Evolutionary conservation across 352 stramenopile species (phyloP).

Genomic region (Globisporangium cystogenes): DNA sequence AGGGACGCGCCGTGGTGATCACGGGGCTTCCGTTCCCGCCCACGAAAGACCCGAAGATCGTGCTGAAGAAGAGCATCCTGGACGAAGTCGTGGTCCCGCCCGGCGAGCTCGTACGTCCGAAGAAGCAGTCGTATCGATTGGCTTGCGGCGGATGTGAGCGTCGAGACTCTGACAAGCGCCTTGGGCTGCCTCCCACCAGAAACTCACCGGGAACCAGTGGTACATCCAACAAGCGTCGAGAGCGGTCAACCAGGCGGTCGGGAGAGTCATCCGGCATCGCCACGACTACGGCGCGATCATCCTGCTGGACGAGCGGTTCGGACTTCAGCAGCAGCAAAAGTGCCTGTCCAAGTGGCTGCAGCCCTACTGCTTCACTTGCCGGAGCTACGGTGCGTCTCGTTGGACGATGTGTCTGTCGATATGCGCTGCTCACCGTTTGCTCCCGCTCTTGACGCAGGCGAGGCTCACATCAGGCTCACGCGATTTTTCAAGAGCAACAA

Average conservation of each 20-base stretch:
- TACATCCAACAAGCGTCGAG: conserved; percentile 98
- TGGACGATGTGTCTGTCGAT: background rate
- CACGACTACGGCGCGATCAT: conserved; percentile 98
- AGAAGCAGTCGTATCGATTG: background rate
- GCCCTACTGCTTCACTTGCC: conserved; percentile 58
- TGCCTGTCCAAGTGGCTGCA: conserved; percentile 96
- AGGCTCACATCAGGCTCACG: conserved; percentile 78
- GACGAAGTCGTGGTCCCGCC: conserved; percentile 68
- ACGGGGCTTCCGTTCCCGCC: conserved; percentile 98
- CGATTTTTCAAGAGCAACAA: conserved; percentile 84
- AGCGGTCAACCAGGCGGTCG: conserved; percentile 99
- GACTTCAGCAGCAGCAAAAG: conserved; percentile 82
- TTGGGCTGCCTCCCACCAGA: conserved; percentile 25
- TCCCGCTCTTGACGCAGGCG: conserved; percentile 23
- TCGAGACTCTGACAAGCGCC: background rate
- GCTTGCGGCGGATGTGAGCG: background rate
- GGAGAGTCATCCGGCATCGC: conserved; percentile 97
- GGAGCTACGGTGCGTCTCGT: conserved; percentile 50
- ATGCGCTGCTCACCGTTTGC: background rate
- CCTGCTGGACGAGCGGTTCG: conserved; percentile 96
- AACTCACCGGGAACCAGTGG: conserved; percentile 95
- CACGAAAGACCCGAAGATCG: conserved; percentile 96
- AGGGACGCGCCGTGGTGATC: conserved; percentile 97
- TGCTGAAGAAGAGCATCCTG: conserved; percentile 96
- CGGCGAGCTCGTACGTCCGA: conserved; percentile 44